A percentile compares a stretch with the other conserved stretches of the same genome.
phyloP scores from a whole-genome alignment of 306 rosid species.

The Fragaria ananassa region DNA sequence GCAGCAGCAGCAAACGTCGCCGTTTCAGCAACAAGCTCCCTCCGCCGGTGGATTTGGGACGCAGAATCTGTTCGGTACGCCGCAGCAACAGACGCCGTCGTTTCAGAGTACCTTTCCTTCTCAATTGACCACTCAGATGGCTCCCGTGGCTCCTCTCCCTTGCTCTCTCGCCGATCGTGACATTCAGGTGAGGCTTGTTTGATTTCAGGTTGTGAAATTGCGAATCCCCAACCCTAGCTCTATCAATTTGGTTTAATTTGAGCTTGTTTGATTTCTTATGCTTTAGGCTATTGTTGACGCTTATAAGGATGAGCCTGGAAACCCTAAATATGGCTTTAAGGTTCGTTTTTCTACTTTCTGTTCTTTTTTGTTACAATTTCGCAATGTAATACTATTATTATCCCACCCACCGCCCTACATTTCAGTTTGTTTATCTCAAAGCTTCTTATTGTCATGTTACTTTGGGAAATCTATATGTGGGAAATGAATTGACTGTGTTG shows the following conservation, averaged over 20 bases:
- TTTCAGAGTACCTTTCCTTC: slow-evolving; percentile 35
- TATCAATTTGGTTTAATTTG: background rate
- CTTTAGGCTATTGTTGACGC: slow-evolving; percentile 79
- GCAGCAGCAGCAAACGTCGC: slow-evolving; percentile 29
- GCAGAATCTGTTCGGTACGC: slow-evolving; percentile 38
- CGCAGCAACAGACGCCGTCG: slow-evolving; percentile 26
- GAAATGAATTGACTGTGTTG: slow-evolving; percentile 17
- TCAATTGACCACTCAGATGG: slow-evolving; percentile 88
- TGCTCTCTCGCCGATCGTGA: slow-evolving; percentile 92
- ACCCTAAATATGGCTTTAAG: slow-evolving; percentile 89
- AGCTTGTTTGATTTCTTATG: slow-evolving; percentile 6
- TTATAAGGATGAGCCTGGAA: slow-evolving; percentile 84
- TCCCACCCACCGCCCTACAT: background rate
- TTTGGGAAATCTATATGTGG: background rate
- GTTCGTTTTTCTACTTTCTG: slow-evolving; percentile 33
- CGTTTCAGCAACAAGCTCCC: slow-evolving; percentile 39
- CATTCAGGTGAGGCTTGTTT: slow-evolving; percentile 50
- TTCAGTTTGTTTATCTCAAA: background rate
- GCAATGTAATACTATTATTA: background rate
- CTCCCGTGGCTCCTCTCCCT: slow-evolving; percentile 83
- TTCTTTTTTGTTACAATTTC: background rate
- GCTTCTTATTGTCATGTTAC: background rate
- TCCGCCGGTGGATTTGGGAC: slow-evolving; percentile 54
- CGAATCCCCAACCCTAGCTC: background rate
- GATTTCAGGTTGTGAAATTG: background rate